Base-by-base conservation (phyloP, 1,284 basidiomycete species). In the Abortiporus biennis region DNA sequence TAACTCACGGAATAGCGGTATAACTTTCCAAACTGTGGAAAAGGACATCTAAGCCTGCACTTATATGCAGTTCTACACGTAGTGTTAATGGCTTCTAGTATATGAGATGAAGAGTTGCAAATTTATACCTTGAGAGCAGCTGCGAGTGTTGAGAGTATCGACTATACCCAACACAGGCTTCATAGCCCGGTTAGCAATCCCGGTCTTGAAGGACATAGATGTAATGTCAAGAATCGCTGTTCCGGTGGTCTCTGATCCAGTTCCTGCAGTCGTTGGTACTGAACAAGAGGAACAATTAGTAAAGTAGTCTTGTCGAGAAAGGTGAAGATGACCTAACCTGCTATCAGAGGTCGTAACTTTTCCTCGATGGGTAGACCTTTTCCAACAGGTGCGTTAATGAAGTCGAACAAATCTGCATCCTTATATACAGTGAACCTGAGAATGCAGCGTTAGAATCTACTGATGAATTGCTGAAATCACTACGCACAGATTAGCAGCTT, bases 241-340 rank as follows among this genome's bases (percentile, higher is more conserved):
- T n/a, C 95, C 95, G 2, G 94, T 98, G 1, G 95, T 98, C 65
- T 98, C 92, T 2, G 90, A 92, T 11, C 93, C 94, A n/a, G 94
- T 98, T 40, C 94, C 93, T 31, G 95, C 94, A 5, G 94, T 98
- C 2, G 95, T 98, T 8, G 93, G 93, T 17, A 97, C 79, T 80
- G 1, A 16, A 38, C 27, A 50, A 43, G 13, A 42, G 6, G 8
- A 17, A 37, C 21, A 35, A 35, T 22, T 9, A 37, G 45, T 21
- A 16, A 16, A 16, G 30, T 21, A 13, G 17, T 25, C 6, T 20
- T 11, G 12, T 21, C 24, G 16, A 42, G 36, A 9, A 13, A 40
- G 3, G 0, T 20, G 13, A 39, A 13, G 15, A 21, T 15, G 31
- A 13, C 27, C 67, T 47, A 48, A 76, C 79, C 69, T 36, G 93